Percentiles rank a stretch among this genome's conserved stretches.
Conservation (phyloP, 1,139 yeast species). For the Yamadazyma siamensis region DNA sequence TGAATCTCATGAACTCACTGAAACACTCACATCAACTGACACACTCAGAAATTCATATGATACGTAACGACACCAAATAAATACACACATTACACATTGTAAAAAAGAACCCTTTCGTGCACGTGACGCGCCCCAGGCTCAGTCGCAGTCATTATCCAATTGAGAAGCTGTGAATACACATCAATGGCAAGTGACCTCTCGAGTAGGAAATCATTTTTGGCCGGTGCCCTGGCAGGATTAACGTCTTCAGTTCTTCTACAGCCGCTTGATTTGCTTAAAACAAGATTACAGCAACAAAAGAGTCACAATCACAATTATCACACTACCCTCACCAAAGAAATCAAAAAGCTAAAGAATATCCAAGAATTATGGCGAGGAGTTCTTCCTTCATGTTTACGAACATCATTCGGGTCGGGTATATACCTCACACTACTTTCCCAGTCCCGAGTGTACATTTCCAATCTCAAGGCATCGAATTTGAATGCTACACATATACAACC, state of each 20-base stretch:
- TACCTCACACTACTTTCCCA: constrained; percentile 72
- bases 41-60: too few relatives aligned
- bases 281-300: constrained; percentile 78
- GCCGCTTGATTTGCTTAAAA: constrained; percentile 86
- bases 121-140: too few relatives aligned
- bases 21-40: too few relatives aligned
- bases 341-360: constrained; percentile 45
- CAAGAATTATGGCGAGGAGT: constrained; percentile 89
- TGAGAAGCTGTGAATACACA: too few relatives aligned
- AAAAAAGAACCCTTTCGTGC: too few relatives aligned
- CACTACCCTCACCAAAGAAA: constrained; percentile 36
- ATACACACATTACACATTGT: too few relatives aligned
- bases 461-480: constrained; percentile 15
- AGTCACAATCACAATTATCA: constrained; percentile 35
- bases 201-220: constrained; percentile 14
- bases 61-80: too few relatives aligned
- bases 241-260: constrained; percentile 79
- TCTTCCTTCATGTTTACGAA: constrained; percentile 81
- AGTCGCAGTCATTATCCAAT: too few relatives aligned
- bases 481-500: neutral
- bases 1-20: too few relatives aligned
- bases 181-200: constrained; percentile 17
- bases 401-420: constrained; percentile 87
- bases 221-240: constrained; percentile 88
- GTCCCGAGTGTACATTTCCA: constrained; percentile 53